phyloP scores from a whole-genome alignment of 768 basidiomycete genomes.

The Hysterangium stoloniferum region DNA sequence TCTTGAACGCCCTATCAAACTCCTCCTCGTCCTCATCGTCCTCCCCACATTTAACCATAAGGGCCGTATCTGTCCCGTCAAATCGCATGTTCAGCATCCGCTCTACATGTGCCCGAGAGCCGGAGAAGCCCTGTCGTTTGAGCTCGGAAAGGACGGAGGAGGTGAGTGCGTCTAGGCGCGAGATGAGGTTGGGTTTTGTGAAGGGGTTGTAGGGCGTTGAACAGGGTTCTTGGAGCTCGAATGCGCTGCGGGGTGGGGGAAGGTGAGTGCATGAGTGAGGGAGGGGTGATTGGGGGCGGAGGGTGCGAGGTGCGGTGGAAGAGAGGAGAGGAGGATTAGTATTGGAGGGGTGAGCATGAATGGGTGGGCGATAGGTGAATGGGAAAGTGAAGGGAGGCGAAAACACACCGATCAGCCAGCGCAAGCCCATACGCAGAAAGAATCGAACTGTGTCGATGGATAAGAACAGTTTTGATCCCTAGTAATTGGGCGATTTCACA shows the following conservation, averaged over 20 bases:
- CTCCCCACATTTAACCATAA: conserved; percentile 60
- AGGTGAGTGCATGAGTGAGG: too few species aligned
- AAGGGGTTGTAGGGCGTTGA: conserved; percentile 67
- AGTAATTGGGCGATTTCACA: conserved; percentile 85
- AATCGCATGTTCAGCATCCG: conserved; percentile 89
- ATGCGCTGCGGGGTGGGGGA: conserved; percentile 61
- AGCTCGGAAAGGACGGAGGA: conserved; percentile 58
- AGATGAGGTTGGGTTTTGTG: conserved; percentile 45
- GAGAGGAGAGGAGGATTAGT: background rate
- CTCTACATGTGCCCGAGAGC: conserved; percentile 62
- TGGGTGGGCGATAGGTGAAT: too few species aligned
- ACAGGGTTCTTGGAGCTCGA: conserved; percentile 84
- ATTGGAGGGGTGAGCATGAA: too few species aligned
- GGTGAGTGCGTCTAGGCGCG: conserved; percentile 65
- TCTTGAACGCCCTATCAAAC: conserved; percentile 73
- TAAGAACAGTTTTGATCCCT: conserved; percentile 80
- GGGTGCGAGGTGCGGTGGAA: background rate
- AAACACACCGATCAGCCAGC: conserved; percentile 69
- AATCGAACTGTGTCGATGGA: conserved; percentile 89
- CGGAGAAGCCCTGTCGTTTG: conserved; percentile 74
- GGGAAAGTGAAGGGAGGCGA: background rate
- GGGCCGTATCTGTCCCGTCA: conserved; percentile 85
- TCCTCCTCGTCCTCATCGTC: conserved; percentile 44
- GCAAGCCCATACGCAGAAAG: conserved; percentile 93
- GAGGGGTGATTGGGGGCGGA: background rate